phyloP scores from a whole-genome alignment of 2,329 filamentous ascomycete genomes.

The Colletotrichum liriopes region DNA sequence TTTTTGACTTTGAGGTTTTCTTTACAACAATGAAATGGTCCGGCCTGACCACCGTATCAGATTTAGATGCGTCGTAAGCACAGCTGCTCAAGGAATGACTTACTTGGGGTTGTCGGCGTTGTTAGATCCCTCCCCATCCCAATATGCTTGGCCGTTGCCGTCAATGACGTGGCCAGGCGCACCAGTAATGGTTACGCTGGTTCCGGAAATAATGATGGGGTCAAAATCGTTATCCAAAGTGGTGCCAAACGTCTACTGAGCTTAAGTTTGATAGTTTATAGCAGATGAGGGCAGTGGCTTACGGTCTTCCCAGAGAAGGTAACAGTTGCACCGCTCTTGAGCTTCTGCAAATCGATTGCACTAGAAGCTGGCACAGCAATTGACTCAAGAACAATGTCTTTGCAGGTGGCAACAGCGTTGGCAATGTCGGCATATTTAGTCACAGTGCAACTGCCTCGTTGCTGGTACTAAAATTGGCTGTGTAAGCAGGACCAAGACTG shows the following conservation, averaged over 20 bases:
- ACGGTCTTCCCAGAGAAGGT: neutral
- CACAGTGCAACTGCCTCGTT: too few species aligned
- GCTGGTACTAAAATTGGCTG: too few species aligned
- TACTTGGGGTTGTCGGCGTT: neutral
- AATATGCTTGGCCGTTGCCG: neutral
- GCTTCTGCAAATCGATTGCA: constrained; percentile 1
- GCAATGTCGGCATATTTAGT: neutral
- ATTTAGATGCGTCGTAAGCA: too few species aligned
- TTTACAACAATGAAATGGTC: neutral
- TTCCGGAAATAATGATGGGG: constrained; percentile 2
- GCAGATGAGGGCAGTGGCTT: neutral
- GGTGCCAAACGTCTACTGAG: neutral
- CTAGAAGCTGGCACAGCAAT: neutral
- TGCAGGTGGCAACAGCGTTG: neutral
- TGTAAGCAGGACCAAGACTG: too few species aligned
- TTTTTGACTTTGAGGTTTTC: neutral
- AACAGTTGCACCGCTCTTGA: neutral
- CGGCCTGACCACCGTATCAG: too few species aligned
- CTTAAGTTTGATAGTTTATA: neutral
- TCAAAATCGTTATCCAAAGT: neutral
- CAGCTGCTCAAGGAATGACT: too few species aligned
- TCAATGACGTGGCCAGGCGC: constrained; percentile 4
- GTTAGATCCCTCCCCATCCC: constrained; percentile 6
- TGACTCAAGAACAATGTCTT: neutral
- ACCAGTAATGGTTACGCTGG: neutral